Percentiles rank a stretch among this genome's conserved stretches.
Conservation (phyloP, 371 early-diverging fungal genomes). For the Mucor racemosus region DNA sequence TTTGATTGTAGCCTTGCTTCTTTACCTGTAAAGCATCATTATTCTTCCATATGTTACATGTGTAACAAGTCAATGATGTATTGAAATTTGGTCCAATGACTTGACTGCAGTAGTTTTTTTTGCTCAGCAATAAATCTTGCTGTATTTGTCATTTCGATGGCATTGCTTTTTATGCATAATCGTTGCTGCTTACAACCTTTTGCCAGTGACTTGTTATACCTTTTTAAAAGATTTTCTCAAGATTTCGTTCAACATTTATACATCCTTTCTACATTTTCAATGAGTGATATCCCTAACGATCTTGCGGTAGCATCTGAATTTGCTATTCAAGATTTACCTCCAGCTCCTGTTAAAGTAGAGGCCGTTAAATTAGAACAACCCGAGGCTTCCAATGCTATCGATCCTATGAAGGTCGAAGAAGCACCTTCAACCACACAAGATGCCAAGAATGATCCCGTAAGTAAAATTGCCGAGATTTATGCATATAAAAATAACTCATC, state of each 20-base stretch:
- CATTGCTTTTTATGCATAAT: not conserved
- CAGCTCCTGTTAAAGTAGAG: not conserved
- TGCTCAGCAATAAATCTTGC: not conserved
- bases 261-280: not conserved
- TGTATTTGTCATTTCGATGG: not conserved
- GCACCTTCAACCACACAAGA: not conserved
- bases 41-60: not conserved
- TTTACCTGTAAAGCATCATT: not conserved
- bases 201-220: constrained; percentile 17
- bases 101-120: too few species aligned
- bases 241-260: not conserved
- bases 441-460: not conserved
- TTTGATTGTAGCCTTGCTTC: not conserved
- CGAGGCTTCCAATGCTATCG: not conserved
- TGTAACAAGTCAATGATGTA: constrained; percentile 1
- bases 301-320: constrained; percentile 15
- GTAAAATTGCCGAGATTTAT: not conserved
- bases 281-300: constrained; percentile 13
- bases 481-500: not conserved
- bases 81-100: not conserved
- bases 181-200: not conserved
- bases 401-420: not conserved
- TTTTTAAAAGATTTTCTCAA: not conserved
- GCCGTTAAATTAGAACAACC: not conserved
- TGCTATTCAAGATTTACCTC: constrained; percentile 11